phyloP scores from a whole-genome alignment of 495 filamentous ascomycete genomes.

The Hyaloscypha variabilis region DNA sequence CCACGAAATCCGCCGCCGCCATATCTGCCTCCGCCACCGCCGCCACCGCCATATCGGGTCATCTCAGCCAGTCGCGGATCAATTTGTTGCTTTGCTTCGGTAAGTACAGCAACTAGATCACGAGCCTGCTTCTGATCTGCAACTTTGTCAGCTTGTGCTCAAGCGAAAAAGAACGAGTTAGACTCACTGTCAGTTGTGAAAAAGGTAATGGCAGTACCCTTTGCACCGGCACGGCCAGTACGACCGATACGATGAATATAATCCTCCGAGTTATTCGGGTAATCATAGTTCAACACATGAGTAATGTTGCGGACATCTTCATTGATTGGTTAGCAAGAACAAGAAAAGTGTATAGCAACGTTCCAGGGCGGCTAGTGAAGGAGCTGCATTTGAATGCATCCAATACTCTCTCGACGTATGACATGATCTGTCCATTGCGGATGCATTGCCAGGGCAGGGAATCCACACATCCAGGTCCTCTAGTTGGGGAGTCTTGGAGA shows the following conservation, averaged over 20 bases:
- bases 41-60: conserved; percentile 82
- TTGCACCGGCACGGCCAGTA: conserved; percentile 93
- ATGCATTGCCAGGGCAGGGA: conserved; percentile 48
- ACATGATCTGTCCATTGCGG: conserved; percentile 33
- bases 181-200: conserved; percentile 98
- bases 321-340: conserved; percentile 78
- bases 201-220: conserved; percentile 91
- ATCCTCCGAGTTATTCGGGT: conserved; percentile 99
- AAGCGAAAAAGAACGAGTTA: neutral
- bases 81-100: conserved; percentile 97
- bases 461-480: conserved; percentile 73
- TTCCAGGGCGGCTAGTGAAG: conserved; percentile 51
- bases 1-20: conserved; percentile 64
- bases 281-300: conserved; percentile 99
- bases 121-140: conserved; percentile 94
- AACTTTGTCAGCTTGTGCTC: conserved; percentile 25
- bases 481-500: conserved; percentile 56
- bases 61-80: conserved; percentile 95
- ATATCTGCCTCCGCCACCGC: conserved; percentile 75
- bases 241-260: conserved; percentile 98
- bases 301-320: conserved; percentile 99
- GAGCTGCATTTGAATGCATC: conserved; percentile 36
- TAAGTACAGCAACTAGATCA: conserved; percentile 89
- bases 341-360: conserved; percentile 54
- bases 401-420: conserved; percentile 37